These are phyloP conservation scores for Rostrohypoxylon terebratum DNA, from an alignment of 495 filamentous ascomycete species.

Conservation along the genomic window DNA sequence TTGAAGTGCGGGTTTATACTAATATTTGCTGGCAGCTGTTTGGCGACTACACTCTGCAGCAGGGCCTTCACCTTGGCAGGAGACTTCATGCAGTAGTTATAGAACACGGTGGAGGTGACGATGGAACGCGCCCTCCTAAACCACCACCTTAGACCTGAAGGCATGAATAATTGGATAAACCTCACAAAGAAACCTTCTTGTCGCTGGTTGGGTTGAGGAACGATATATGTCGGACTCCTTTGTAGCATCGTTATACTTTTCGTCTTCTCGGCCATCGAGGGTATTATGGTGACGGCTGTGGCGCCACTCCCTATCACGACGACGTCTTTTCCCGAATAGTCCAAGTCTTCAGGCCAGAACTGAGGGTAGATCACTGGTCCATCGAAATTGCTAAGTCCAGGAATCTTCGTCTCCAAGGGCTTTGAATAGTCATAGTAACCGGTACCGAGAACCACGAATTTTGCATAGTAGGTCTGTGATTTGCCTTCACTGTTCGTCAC, in stretches of 20 bases:
- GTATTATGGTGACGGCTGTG: slow-evolving; percentile 68
- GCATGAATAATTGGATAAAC: slow-evolving; percentile 54
- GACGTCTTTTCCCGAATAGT: slow-evolving; percentile 65
- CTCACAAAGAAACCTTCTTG: slow-evolving; percentile 57
- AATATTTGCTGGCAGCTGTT: slow-evolving; percentile 67
- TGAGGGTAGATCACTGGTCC: slow-evolving; percentile 70
- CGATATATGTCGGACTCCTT: slow-evolving; percentile 68
- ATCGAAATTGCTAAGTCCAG: slow-evolving; percentile 67
- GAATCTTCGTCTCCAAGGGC: slow-evolving; percentile 66
- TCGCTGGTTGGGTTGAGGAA: slow-evolving; percentile 56
- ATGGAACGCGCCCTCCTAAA: background rate
- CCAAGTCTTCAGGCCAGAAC: slow-evolving; percentile 67
- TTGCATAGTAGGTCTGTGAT: slow-evolving; percentile 58
- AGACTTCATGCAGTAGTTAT: slow-evolving; percentile 55
- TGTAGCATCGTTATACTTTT: slow-evolving; percentile 67
- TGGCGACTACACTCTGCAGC: slow-evolving; percentile 55
- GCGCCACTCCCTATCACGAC: slow-evolving; percentile 69
- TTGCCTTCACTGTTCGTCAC: slow-evolving; percentile 60
- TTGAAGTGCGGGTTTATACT: slow-evolving; percentile 75
- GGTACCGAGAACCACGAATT: slow-evolving; percentile 70
- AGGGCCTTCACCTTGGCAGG: slow-evolving; percentile 63
- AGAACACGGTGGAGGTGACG: background rate
- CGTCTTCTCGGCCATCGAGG: slow-evolving; percentile 62
- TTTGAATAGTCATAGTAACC: slow-evolving; percentile 78
- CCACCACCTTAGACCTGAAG: slow-evolving; percentile 56